These are phyloP conservation scores for Lyophyllum decastes DNA, from an alignment of 768 basidiomycete genomes.

Conservation along the genomic window DNA sequence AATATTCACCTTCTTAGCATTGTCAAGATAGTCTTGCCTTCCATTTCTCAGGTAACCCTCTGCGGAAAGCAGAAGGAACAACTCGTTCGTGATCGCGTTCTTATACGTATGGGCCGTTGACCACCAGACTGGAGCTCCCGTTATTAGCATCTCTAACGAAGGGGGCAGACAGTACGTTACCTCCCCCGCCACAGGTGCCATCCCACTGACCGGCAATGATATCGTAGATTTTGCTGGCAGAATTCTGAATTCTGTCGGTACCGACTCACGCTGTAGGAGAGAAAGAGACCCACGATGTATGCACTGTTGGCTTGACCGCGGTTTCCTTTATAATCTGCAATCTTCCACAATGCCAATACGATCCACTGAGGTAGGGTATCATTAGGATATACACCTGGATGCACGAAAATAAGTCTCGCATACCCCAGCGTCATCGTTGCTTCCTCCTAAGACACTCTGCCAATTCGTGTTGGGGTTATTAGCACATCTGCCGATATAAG, in stretches of 20 bases:
- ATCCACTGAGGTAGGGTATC: conserved; percentile 44
- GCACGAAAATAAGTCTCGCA: conserved; percentile 5
- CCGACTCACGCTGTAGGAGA: not conserved
- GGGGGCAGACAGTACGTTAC: conserved; percentile 24
- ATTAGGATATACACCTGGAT: not conserved
- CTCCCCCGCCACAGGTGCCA: conserved; percentile 50
- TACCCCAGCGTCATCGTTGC: conserved; percentile 56
- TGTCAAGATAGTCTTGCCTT: conserved; percentile 43
- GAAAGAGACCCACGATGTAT: conserved; percentile 26
- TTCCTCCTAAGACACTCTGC: conserved; percentile 43
- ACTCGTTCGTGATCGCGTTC: conserved; percentile 62
- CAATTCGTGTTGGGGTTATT: conserved; percentile 42
- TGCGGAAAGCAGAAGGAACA: conserved; percentile 54
- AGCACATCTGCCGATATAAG: conserved; percentile 46
- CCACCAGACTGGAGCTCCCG: conserved; percentile 50
- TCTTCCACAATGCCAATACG: conserved; percentile 58
- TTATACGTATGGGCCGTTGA: conserved; percentile 55
- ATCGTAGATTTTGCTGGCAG: conserved; percentile 49
- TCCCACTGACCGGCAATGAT: conserved; percentile 56
- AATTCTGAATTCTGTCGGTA: conserved; percentile 33
- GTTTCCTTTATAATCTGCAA: conserved; percentile 50
- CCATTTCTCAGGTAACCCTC: conserved; percentile 41
- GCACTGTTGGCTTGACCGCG: conserved; percentile 34
- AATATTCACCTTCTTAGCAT: conserved; percentile 43
- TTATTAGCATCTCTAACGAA: not conserved